Base-by-base conservation (phyloP, 495 filamentous ascomycete species). In the Penicillium verhagenii region DNA sequence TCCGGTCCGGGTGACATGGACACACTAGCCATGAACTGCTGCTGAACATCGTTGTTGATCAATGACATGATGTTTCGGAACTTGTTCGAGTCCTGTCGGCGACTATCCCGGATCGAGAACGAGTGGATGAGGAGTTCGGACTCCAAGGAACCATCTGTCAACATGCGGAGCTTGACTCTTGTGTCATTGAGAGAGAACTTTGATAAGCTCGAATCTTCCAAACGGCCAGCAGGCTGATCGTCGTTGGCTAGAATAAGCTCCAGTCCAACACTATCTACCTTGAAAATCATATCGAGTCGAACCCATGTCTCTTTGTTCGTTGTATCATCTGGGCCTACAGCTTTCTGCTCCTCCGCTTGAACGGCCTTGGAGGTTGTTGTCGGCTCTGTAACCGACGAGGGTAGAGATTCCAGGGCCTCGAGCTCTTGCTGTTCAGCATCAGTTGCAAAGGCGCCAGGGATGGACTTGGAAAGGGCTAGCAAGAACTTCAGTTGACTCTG, bases 21-120 rank as follows among this genome's bases (percentile, higher is more conserved):
- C 25, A 98, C 74, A 72, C 88, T 95, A 31, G 94, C 94, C 95
- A 98, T 97, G 66, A 97, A 96, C 56, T 88, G 85, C 72, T 97
- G 94, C 64, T 96, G 89, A 9, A 94, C 92, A 47, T 88, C 87
- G 56, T 90, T 89, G 67, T 97, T 97, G 62, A 91, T 89, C 58
- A 95, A 85, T 20, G 93, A 92, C 94, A 98, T 97, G 71, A 97
- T 96, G 68, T 95, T 96, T 39, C 90, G 83, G 80, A 93, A 98
- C 68, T 96, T 96, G 71, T 96, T 97, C 7, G 85, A 90, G 56
- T 94, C 91, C 42, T 83, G 79, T 24, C 82, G 85, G 45, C 94
- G 86, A 57, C 88, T 97, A 65, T 98, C 94, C 43, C 86, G 83
- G 58, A 97, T 96, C 0, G 92, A 96, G 67, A 98, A 95, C 0